Percentiles rank a stretch among this genome's conserved stretches.
Evolutionary conservation across 352 stramenopile species (phyloP).

Genomic region (Pythium periplocum): DNA sequence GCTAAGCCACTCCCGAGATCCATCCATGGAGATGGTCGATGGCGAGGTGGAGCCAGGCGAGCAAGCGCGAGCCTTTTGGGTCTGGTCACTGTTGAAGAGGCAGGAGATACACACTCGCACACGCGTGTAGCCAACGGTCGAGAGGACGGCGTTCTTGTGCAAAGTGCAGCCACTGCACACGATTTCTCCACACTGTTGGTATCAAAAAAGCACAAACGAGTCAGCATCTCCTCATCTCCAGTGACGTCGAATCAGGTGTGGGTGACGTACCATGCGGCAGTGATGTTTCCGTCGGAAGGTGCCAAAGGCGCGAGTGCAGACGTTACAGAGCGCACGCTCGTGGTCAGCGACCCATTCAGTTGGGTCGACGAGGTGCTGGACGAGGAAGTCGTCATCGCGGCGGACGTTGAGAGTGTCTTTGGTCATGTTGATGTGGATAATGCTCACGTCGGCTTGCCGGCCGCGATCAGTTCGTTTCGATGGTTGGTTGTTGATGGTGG

Average conservation of each 20-base stretch:
- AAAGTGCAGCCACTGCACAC: conserved; percentile 80
- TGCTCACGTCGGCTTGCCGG: background rate
- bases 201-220: too few relatives aligned
- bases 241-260: background rate
- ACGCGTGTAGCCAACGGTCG: conserved; percentile 43
- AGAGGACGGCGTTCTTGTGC: conserved; percentile 59
- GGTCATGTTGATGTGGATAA: conserved; percentile 13
- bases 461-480: background rate
- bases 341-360: conserved; percentile 73
- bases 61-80: background rate
- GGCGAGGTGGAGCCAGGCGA: conserved; percentile 19
- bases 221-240: background rate
- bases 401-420: conserved; percentile 19
- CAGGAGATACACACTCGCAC: conserved; percentile 81
- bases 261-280: conserved; percentile 71
- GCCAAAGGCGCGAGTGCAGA: conserved; percentile 73
- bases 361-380: conserved; percentile 69
- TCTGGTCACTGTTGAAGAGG: conserved; percentile 39
- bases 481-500: background rate
- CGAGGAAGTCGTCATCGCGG: conserved; percentile 45
- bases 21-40: conserved; percentile 27
- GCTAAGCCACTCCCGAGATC: conserved; percentile 45
- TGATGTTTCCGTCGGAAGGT: conserved; percentile 85
- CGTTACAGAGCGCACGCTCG: conserved; percentile 62
- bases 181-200: conserved; percentile 60